phyloP scores from a whole-genome alignment of 192 early-diverging fungal genomes.

The Coemansia biformis region DNA sequence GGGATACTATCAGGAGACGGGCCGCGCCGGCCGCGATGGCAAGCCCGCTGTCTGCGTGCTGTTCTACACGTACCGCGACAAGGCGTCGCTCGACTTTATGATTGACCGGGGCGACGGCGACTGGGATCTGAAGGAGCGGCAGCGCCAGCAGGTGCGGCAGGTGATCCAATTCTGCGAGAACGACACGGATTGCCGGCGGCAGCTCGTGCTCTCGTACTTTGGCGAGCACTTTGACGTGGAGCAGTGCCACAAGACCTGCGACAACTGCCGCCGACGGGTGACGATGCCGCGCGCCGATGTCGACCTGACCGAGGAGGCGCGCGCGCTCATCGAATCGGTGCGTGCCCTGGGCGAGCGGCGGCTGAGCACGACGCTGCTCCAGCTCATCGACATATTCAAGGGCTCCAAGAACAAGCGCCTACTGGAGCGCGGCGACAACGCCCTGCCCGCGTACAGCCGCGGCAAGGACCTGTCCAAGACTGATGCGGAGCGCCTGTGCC shows the following conservation, averaged over 20 bases:
- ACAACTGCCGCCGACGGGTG: conserved; percentile 67
- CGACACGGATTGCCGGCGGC: conserved; percentile 76
- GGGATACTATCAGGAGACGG: conserved; percentile 96
- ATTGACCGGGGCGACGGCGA: conserved; percentile 81
- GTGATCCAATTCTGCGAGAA: conserved; percentile 85
- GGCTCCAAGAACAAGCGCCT: conserved; percentile 61
- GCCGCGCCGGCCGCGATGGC: conserved; percentile 92
- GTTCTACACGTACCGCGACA: conserved; percentile 76
- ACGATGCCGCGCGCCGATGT: conserved; percentile 17
- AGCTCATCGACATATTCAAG: conserved; percentile 69
- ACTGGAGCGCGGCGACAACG: conserved; percentile 49
- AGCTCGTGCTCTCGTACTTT: conserved; percentile 86
- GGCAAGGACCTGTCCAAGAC: conserved; percentile 53
- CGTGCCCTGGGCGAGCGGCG: conserved; percentile 22
- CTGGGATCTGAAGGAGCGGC: conserved; percentile 74
- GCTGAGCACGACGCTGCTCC: conserved; percentile 60
- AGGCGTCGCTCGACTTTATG: conserved; percentile 63
- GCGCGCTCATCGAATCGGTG: conserved; percentile 53
- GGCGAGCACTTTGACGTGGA: conserved; percentile 69
- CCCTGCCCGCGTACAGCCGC: conserved; percentile 52
- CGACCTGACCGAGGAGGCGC: conserved; percentile 56
- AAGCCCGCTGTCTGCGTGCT: conserved; percentile 75
- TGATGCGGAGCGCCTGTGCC: conserved; percentile 69
- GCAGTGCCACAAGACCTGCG: conserved; percentile 73
- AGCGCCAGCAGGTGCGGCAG: conserved; percentile 57